Evolutionary conservation across 2,329 filamentous ascomycete species (phyloP).

Genomic region (Cytospora piceicola): DNA sequence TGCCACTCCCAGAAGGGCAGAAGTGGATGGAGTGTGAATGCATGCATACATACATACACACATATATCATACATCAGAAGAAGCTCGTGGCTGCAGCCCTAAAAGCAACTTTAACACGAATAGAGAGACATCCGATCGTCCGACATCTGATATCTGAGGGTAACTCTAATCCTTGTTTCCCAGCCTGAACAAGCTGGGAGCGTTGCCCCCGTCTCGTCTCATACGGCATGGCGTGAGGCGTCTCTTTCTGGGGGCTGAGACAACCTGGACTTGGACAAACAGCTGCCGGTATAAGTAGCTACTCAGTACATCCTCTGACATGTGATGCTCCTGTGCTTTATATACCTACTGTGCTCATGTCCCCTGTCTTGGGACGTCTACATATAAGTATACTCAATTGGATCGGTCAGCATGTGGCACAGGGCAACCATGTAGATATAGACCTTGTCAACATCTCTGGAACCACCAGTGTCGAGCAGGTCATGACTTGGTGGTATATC

Average conservation of each 20-base stretch:
- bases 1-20: constrained; percentile 1
- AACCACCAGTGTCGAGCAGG: constrained; percentile 6
- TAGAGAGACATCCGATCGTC: constrained; percentile 9
- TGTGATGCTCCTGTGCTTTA: constrained; percentile 4
- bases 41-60: neutral
- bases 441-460: neutral
- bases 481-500: neutral
- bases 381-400: too few relatives aligned
- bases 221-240: too few relatives aligned
- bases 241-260: neutral
- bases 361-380: too few relatives aligned
- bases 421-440: neutral
- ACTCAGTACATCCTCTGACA: neutral
- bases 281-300: too few relatives aligned
- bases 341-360: too few relatives aligned
- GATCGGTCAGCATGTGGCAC: too few relatives aligned
- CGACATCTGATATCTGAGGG: constrained; percentile 9
- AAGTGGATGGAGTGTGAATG: constrained; percentile 23
- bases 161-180: neutral
- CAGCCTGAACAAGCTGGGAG: neutral
- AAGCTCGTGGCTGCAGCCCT: neutral
- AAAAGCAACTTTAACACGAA: neutral
- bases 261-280: neutral
- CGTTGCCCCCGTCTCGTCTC: too few relatives aligned
- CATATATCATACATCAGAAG: neutral